Conservation (phyloP, 768 basidiomycete species). For the Podaxis mareebaensis region DNA sequence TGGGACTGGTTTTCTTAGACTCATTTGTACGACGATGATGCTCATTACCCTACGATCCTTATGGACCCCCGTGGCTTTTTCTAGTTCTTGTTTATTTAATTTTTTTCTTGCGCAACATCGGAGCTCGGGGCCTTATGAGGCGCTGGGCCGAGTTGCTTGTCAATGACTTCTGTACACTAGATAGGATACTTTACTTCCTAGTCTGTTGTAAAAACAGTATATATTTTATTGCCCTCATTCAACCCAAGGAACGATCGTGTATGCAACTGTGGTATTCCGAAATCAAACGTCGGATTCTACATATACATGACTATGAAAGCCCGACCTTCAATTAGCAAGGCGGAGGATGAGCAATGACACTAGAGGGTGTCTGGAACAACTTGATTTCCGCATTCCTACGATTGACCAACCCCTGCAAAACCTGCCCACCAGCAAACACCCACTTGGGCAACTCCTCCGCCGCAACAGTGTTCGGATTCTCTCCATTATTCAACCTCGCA, state of each 20-base stretch:
- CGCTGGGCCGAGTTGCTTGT: neutral
- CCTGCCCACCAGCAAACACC: conserved; percentile 28
- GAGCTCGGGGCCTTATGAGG: neutral
- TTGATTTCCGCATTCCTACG: conserved; percentile 30
- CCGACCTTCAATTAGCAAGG: conserved; percentile 13
- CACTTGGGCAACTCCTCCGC: conserved; percentile 33
- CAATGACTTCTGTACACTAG: neutral
- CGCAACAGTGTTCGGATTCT: conserved; percentile 33
- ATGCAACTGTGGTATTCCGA: neutral
- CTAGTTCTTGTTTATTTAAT: neutral
- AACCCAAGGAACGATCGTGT: too few relatives aligned
- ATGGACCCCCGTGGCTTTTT: neutral
- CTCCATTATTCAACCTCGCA: conserved; percentile 30
- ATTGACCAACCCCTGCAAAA: conserved; percentile 28
- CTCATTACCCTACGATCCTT: neutral
- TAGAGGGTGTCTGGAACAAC: conserved; percentile 32
- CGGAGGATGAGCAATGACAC: conserved; percentile 27
- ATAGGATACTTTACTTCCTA: neutral
- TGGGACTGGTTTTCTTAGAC: conserved; percentile 12
- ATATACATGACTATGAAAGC: neutral
- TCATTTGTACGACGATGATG: conserved; percentile 10
- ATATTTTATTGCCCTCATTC: neutral
- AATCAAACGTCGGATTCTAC: neutral
- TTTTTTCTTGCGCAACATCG: neutral
- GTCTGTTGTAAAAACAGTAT: conserved; percentile 1